A percentile compares a stretch with the other conserved stretches of the same genome.
These are phyloP conservation scores for Diversispora epigaea DNA, from an alignment of 192 early-diverging fungal genomes.

Conservation along the genomic window DNA sequence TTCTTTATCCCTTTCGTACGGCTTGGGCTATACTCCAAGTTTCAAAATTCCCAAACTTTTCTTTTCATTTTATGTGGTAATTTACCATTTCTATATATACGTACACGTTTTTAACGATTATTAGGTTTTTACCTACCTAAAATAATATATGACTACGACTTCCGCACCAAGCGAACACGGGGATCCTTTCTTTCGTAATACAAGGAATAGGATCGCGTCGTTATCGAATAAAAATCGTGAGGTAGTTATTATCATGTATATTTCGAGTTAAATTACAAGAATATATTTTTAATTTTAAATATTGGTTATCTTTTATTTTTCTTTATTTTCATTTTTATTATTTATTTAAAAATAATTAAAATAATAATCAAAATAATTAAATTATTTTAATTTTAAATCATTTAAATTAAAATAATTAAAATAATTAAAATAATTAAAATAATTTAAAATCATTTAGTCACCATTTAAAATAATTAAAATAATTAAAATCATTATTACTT, in stretches of 20 bases:
- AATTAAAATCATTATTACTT: neutral
- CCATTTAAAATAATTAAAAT: neutral
- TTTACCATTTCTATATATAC: neutral
- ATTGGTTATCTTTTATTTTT: neutral
- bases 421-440: neutral
- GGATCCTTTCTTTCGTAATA: slow-evolving; percentile 14
- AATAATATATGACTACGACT: slow-evolving; percentile 28
- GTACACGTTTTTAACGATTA: neutral
- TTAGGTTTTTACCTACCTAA: neutral
- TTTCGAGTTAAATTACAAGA: neutral
- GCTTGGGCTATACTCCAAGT: neutral
- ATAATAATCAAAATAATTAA: no score
- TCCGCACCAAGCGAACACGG: slow-evolving; percentile 27
- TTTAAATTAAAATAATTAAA: no score
- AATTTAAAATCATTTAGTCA: neutral
- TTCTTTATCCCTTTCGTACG: neutral
- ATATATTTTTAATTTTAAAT: neutral
- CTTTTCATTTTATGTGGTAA: neutral
- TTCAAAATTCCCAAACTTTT: neutral
- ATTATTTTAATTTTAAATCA: no score
- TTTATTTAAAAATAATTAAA: no score
- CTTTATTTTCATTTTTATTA: no score
- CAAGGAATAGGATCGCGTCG: slow-evolving; percentile 25
- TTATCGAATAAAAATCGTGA: slow-evolving; percentile 30
- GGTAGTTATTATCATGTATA: slow-evolving; percentile 18